These are phyloP conservation scores for Kurtzmaniella quercitrusa DNA, from an alignment of 1,139 yeast species.

Conservation along the genomic window DNA sequence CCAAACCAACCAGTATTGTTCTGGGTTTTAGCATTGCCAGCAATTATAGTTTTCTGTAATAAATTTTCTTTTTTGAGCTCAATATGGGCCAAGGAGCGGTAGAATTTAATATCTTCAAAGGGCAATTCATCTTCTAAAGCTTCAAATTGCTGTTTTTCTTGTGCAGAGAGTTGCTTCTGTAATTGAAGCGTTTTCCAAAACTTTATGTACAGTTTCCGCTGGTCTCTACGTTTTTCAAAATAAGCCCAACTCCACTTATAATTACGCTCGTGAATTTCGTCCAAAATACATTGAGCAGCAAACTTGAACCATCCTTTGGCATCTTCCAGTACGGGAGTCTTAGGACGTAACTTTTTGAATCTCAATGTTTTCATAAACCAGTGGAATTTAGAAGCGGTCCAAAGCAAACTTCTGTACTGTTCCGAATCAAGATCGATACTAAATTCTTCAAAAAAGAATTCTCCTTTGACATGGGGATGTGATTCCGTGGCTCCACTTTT, in stretches of 20 bases:
- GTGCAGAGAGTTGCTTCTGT: conserved; percentile 24
- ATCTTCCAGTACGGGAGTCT: conserved; percentile 52
- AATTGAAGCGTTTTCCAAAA: conserved; percentile 60
- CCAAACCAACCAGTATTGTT: conserved; percentile 49
- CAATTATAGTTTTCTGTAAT: conserved; percentile 1
- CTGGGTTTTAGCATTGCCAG: conserved; percentile 4
- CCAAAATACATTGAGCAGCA: conserved; percentile 66
- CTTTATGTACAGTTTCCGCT: conserved; percentile 62
- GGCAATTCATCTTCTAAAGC: conserved; percentile 56
- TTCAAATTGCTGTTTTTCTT: conserved; percentile 39
- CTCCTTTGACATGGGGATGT: conserved; percentile 71
- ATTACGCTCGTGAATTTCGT: conserved; percentile 78
- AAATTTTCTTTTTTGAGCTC: conserved; percentile 57
- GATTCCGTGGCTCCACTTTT: conserved; percentile 69
- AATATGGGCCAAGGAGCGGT: conserved; percentile 72
- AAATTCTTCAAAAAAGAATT: conserved; percentile 80
- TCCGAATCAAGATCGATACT: conserved; percentile 79
- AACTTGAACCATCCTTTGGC: conserved; percentile 82
- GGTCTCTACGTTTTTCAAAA: conserved; percentile 66
- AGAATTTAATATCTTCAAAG: conserved; percentile 80
- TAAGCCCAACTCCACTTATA: conserved; percentile 88
- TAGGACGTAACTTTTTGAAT: conserved; percentile 71
- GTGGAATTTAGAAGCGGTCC: conserved; percentile 79
- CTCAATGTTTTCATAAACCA: conserved; percentile 74
- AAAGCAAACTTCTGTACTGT: conserved; percentile 78